Percentiles rank a stretch among this genome's conserved stretches.
Conservation (phyloP, 371 early-diverging fungal species). For the Mortierella sp. region DNA sequence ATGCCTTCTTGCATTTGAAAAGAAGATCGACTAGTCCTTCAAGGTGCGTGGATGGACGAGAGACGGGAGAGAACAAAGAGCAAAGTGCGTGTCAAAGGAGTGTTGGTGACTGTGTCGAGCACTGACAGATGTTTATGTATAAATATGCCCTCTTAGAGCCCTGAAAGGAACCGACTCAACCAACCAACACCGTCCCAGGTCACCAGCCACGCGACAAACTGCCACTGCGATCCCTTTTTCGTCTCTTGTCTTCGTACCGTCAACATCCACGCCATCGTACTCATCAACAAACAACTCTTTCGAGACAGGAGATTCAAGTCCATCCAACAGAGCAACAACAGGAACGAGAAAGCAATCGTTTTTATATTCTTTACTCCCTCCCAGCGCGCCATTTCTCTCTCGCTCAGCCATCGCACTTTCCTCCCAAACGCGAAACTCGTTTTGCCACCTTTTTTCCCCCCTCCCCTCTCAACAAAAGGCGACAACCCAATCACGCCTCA, state of each 20-base stretch:
- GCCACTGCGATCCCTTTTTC: not conserved
- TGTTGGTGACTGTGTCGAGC: no score
- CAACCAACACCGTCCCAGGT: not conserved
- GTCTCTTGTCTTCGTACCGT: not conserved
- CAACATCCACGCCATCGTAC: no score
- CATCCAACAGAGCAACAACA: not conserved
- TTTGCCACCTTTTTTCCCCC: not conserved
- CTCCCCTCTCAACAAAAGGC: not conserved
- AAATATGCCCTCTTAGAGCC: no score
- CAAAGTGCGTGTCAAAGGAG: no score
- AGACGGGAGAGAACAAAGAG: no score
- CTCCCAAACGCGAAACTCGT: not conserved
- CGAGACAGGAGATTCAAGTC: not conserved
- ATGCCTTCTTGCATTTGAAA: no score
- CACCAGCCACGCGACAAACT: conserved; percentile 7
- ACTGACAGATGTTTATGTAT: no score
- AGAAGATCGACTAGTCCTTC: no score
- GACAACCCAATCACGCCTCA: not conserved
- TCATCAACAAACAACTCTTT: not conserved
- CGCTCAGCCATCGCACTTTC: not conserved
- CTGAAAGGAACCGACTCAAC: not conserved
- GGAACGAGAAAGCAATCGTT: not conserved
- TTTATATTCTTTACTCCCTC: not conserved
- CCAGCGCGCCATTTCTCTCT: not conserved
- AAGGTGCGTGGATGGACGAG: no score